Evolutionary conservation across 2,329 filamentous ascomycete species (phyloP).

Genomic region (Ramichloridium luteum): DNA sequence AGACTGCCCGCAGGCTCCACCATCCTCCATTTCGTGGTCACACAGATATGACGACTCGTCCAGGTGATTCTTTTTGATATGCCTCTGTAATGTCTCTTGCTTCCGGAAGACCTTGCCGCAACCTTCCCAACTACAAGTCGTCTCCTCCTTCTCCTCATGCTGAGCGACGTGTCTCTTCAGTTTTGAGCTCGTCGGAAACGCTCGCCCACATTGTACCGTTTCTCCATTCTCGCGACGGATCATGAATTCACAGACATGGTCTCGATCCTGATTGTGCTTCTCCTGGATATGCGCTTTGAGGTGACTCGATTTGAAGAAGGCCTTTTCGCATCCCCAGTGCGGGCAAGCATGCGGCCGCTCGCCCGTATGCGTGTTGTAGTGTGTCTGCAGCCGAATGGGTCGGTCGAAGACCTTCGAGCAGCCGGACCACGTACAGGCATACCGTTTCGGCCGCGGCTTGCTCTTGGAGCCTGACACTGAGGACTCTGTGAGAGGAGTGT

Average conservation of each 20-base stretch:
- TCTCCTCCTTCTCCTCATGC: constrained; percentile 58
- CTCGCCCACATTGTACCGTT: constrained; percentile 53
- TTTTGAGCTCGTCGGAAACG: constrained; percentile 67
- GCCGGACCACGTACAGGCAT: constrained; percentile 58
- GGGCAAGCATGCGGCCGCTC: constrained; percentile 68
- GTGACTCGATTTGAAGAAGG: constrained; percentile 77
- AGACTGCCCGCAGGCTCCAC: constrained; percentile 48
- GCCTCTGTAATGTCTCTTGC: constrained; percentile 70
- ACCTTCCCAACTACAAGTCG: constrained; percentile 35
- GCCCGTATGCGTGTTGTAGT: constrained; percentile 74
- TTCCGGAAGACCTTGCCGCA: constrained; percentile 83
- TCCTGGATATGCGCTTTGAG: constrained; percentile 75
- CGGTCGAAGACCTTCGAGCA: constrained; percentile 82
- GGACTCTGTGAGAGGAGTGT: constrained; percentile 12
- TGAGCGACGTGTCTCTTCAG: constrained; percentile 66
- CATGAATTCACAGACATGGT: constrained; percentile 55
- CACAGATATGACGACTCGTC: constrained; percentile 61
- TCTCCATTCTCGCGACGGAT: constrained; percentile 10
- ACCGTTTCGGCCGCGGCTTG: constrained; percentile 54
- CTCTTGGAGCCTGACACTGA: constrained; percentile 13
- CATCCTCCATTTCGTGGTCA: constrained; percentile 39
- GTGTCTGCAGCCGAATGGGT: constrained; percentile 65
- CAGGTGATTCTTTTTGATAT: constrained; percentile 66
- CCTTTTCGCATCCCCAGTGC: constrained; percentile 61
- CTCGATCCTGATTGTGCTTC: constrained; percentile 59